Evolutionary conservation across 2,329 filamentous ascomycete species (phyloP), one percentile per base, ranked within the genome.

Genomic region (Penicillium sumatraense): DNA sequence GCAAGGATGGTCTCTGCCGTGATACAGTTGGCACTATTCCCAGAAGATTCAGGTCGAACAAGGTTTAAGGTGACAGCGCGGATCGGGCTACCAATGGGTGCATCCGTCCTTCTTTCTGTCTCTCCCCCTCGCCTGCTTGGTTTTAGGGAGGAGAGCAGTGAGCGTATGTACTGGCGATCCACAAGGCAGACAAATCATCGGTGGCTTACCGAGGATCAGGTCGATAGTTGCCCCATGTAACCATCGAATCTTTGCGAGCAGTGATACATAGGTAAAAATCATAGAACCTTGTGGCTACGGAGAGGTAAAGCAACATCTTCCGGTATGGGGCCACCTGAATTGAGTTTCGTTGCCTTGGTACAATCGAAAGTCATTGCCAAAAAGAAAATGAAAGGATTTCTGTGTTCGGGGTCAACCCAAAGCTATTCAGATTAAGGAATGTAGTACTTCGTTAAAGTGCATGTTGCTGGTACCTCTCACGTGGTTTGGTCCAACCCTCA

Each of bases 261-360:
- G 53, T 64, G 51, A 51, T 58, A 63, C 61, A 48, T 23, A 54
- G 56, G 49, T 54, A 59, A 44, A 50, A 45, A 54, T 51, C 57
- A 60, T 53, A 38, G 54, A 64, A 60, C 58, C 52, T 65, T 61
- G 60, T 58, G 57, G 56, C 26, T 53, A 42, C 53, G 46, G 27
- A 47, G 27, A 20, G 16, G 31, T n/a, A 23, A 47, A 46, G 29
- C 27, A 38, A 49, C 31, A n/a, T 18, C 27, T 54, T 33, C 23
- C 41, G 42, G 41, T 51, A 46, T 54, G 51, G 47, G 29, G 35
- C 46, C 40, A 40, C 31, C 20, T 11, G 26, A 33, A 35, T 53
- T 44, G 44, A 36, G 35, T 50, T 50, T 27, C n/a, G n/a, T 21
- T 18, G 29, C 14, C 16, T 44, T 16, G 20, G 16, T 3, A 26